These are phyloP conservation scores for Xylaria sp. DNA, from an alignment of 2,329 filamentous ascomycete species.

Conservation along the genomic window DNA sequence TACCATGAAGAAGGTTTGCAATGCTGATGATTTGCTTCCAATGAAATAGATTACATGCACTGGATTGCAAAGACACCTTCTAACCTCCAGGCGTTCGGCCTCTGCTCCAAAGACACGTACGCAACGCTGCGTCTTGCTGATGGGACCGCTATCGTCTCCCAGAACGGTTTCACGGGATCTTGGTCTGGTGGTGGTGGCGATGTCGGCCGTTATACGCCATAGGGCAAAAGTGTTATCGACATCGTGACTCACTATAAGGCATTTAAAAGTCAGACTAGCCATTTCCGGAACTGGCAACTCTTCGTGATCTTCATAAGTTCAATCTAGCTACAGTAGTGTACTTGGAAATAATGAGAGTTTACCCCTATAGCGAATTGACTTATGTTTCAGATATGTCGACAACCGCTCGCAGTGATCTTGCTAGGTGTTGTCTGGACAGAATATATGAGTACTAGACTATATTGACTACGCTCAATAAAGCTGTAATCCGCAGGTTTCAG, in stretches of 20 bases:
- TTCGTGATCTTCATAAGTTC: neutral
- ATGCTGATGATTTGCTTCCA: conserved; percentile 11
- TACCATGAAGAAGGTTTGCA: neutral
- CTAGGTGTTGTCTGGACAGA: neutral
- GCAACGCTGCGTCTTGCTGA: conserved; percentile 45
- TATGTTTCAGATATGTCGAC: neutral
- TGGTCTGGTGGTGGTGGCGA: conserved; percentile 43
- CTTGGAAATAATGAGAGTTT: neutral
- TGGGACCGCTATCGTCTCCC: conserved; percentile 42
- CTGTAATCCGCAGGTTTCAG: too few relatives aligned
- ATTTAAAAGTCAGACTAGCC: neutral
- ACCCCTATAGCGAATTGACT: neutral
- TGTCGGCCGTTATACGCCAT: conserved; percentile 47
- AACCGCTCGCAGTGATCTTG: too few relatives aligned
- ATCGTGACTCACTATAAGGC: neutral
- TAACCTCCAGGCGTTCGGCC: conserved; percentile 49
- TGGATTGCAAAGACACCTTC: conserved; percentile 46
- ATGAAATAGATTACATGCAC: conserved; percentile 44
- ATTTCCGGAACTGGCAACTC: neutral
- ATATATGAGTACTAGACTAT: neutral
- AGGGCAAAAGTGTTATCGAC: neutral
- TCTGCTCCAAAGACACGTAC: conserved; percentile 49
- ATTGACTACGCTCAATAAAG: too few relatives aligned
- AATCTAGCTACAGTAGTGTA: neutral
- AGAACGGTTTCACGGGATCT: conserved; percentile 44